A percentile compares a stretch with the other conserved stretches of the same genome.
Conservation (phyloP, 2,329 filamentous ascomycete genomes). For the Fusarium pininemorale region DNA sequence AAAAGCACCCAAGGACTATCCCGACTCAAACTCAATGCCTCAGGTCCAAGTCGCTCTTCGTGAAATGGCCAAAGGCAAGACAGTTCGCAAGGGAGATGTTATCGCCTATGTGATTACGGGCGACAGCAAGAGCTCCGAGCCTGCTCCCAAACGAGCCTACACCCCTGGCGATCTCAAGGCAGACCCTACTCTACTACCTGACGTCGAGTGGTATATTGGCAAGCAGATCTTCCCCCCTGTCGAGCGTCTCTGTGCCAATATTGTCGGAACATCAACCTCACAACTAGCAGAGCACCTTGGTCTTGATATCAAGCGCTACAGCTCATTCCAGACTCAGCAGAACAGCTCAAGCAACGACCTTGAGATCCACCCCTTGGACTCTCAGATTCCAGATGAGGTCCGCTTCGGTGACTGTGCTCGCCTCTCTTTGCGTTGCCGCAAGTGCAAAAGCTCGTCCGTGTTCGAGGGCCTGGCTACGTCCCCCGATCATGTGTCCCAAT, state of each 20-base stretch:
- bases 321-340: conserved; percentile 53
- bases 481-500: conserved; percentile 70
- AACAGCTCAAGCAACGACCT: conserved; percentile 66
- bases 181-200: conserved; percentile 79
- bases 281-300: conserved; percentile 93
- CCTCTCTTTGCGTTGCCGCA: conserved; percentile 80
- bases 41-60: conserved; percentile 95
- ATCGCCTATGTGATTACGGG: conserved; percentile 94
- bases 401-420: conserved; percentile 86
- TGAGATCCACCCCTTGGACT: conserved; percentile 91
- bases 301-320: conserved; percentile 88
- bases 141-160: conserved; percentile 87
- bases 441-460: conserved; percentile 74
- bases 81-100: conserved; percentile 91
- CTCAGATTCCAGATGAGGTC: conserved; percentile 89
- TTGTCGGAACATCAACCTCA: conserved; percentile 88
- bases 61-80: conserved; percentile 86
- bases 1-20: conserved; percentile 92
- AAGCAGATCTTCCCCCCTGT: conserved; percentile 99
- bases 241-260: conserved; percentile 96
- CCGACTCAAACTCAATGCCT: conserved; percentile 93
- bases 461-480: conserved; percentile 79
- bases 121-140: conserved; percentile 71
- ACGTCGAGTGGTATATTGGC: conserved; percentile 97
- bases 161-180: conserved; percentile 83